Percentiles rank a stretch among this genome's conserved stretches.
Conservation (phyloP, 192 early-diverging fungal species). For the Spizellomyces punctatus region DNA sequence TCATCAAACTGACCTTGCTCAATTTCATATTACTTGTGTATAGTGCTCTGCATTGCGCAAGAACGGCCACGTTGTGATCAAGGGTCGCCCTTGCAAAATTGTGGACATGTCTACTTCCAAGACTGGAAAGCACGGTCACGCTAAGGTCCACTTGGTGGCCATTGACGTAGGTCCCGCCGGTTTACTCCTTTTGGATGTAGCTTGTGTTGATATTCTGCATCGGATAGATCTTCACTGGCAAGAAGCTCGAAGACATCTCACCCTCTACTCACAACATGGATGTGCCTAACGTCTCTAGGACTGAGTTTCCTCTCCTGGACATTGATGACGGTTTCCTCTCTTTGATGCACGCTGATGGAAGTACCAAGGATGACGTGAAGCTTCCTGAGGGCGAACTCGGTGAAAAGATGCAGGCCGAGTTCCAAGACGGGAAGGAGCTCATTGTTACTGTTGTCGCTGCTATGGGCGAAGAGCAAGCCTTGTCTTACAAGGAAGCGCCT, state of each 20-base stretch:
- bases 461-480: slow-evolving; percentile 91
- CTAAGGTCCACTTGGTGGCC: slow-evolving; percentile 90
- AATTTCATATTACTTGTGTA: not conserved
- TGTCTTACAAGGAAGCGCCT: slow-evolving; percentile 65
- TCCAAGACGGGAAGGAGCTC: slow-evolving; percentile 80
- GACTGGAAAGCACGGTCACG: slow-evolving; percentile 99
- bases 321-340: slow-evolving; percentile 90
- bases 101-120: slow-evolving; percentile 99
- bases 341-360: slow-evolving; percentile 77
- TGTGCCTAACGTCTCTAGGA: slow-evolving; percentile 91
- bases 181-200: too few species aligned
- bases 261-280: slow-evolving; percentile 99
- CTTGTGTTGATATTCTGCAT: too few species aligned
- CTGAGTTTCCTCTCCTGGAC: slow-evolving; percentile 83
- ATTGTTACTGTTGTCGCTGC: slow-evolving; percentile 80
- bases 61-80: slow-evolving; percentile 97
- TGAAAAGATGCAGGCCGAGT: slow-evolving; percentile 69
- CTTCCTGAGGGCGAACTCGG: slow-evolving; percentile 84
- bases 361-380: slow-evolving; percentile 96
- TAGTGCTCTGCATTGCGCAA: slow-evolving; percentile 98
- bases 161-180: not conserved
- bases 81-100: slow-evolving; percentile 99
- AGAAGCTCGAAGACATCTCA: slow-evolving; percentile 99
- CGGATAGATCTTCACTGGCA: slow-evolving; percentile 87
- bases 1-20: not conserved